These are phyloP conservation scores for Metarhizium rileyi DNA, from an alignment of 2,329 filamentous ascomycete genomes.

Conservation along the genomic window DNA sequence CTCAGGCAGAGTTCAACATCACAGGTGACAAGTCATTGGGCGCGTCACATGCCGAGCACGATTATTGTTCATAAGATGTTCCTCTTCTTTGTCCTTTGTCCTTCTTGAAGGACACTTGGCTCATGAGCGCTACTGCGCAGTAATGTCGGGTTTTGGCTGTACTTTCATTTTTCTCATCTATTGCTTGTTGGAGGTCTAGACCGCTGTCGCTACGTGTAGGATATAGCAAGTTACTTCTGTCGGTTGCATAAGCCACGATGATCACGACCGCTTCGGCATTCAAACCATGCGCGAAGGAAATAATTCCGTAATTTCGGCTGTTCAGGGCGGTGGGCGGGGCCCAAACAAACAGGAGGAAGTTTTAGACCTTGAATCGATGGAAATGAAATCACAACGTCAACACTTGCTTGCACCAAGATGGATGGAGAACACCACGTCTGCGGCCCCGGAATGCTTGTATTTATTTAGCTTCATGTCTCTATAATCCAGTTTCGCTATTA, in stretches of 20 bases:
- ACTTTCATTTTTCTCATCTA: neutral
- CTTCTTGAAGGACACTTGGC: neutral
- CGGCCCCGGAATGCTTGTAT: neutral
- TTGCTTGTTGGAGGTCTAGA: neutral
- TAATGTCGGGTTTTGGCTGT: neutral
- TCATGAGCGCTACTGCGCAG: neutral
- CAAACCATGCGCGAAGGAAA: neutral
- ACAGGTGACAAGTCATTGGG: neutral
- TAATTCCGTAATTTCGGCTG: neutral
- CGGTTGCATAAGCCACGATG: neutral
- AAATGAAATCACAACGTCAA: no score
- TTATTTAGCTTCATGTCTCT: neutral
- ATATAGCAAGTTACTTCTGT: neutral
- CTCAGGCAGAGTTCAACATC: neutral
- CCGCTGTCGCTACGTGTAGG: neutral
- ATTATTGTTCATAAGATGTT: neutral
- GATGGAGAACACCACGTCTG: no score
- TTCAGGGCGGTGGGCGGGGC: no score
- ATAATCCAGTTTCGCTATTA: neutral
- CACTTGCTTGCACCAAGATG: no score
- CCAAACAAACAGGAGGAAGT: no score
- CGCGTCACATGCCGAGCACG: neutral
- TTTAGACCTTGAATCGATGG: no score
- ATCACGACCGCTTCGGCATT: neutral
- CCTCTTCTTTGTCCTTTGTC: neutral